Evolutionary conservation across 345 rosid species (phyloP).

Genomic region (Rhodamnia rubescens): DNA sequence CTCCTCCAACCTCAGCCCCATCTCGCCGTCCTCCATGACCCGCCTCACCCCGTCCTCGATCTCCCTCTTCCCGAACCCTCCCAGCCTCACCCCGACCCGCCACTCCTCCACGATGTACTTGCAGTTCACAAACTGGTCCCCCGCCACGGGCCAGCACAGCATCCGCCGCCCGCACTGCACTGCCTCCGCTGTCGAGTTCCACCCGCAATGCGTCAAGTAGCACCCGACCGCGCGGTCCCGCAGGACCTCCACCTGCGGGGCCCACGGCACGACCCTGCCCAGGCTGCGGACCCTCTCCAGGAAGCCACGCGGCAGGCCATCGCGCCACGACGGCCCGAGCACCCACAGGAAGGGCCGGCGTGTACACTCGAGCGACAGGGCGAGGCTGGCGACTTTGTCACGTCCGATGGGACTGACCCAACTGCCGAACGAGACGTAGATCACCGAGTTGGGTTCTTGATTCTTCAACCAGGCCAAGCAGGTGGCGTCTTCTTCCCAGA

Average conservation of each 20-base stretch:
- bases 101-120: conserved; percentile 6
- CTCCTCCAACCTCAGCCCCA: conserved; percentile 23
- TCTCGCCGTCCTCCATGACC: conserved; percentile 35
- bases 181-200: conserved; percentile 82
- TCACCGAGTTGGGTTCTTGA: conserved; percentile 36
- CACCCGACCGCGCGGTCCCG: conserved; percentile 37
- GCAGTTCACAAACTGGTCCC: conserved; percentile 75
- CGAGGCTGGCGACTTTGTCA: conserved; percentile 31
- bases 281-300: conserved; percentile 21
- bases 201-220: conserved; percentile 73
- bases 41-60: conserved; percentile 19
- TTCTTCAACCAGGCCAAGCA: conserved; percentile 53
- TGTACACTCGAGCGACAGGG: conserved; percentile 36
- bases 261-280: conserved; percentile 61
- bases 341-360: conserved; percentile 62
- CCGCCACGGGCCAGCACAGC: conserved; percentile 68
- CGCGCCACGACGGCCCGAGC: conserved; percentile 33
- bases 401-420: conserved; percentile 79
- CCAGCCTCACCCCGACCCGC: not conserved
- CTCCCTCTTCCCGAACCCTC: not conserved
- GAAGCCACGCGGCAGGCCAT: conserved; percentile 44
- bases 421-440: conserved; percentile 68
- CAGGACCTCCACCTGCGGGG: conserved; percentile 54
- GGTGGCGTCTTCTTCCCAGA: conserved; percentile 53
- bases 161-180: conserved; percentile 28